Conservation (phyloP, 768 basidiomycete genomes). For the Termitomyces eurrhizus region DNA sequence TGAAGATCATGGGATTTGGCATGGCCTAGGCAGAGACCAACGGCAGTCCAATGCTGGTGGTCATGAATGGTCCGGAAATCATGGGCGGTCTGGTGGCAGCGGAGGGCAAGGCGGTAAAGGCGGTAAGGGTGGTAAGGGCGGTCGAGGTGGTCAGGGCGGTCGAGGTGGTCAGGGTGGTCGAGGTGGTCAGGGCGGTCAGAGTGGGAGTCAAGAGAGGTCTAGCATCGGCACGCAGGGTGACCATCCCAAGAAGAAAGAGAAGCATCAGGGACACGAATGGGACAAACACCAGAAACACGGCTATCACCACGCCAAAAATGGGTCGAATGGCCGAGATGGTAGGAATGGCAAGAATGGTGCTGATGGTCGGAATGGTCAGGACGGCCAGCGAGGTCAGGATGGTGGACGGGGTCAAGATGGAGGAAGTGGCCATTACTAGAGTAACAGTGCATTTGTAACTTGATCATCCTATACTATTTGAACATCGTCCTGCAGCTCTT, state of each 20-base stretch:
- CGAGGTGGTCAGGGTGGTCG: neutral
- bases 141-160: neutral
- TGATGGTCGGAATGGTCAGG: neutral
- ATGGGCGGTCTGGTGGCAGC: neutral
- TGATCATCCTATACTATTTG: neutral
- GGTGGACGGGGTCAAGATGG: slow-evolving; percentile 3
- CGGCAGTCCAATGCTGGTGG: neutral
- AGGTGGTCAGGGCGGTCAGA: neutral
- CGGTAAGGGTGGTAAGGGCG: neutral
- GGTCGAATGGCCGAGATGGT: slow-evolving; percentile 3
- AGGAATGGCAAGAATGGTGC: neutral
- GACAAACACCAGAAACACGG: neutral
- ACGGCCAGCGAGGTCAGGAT: slow-evolving; percentile 1
- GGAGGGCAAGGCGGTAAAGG: neutral
- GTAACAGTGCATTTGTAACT: neutral
- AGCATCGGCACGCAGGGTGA: neutral
- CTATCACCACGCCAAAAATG: neutral
- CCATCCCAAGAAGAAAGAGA: neutral
- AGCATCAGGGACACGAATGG: slow-evolving; percentile 1
- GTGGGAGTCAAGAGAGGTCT: neutral
- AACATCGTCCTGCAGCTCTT: too few species aligned
- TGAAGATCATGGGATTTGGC: neutral
- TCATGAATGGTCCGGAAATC: neutral
- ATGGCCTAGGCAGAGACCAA: neutral
- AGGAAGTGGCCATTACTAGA: neutral